Evolutionary conservation across 768 basidiomycete genomes (phyloP).

Genomic region (Podaxis sp.): DNA sequence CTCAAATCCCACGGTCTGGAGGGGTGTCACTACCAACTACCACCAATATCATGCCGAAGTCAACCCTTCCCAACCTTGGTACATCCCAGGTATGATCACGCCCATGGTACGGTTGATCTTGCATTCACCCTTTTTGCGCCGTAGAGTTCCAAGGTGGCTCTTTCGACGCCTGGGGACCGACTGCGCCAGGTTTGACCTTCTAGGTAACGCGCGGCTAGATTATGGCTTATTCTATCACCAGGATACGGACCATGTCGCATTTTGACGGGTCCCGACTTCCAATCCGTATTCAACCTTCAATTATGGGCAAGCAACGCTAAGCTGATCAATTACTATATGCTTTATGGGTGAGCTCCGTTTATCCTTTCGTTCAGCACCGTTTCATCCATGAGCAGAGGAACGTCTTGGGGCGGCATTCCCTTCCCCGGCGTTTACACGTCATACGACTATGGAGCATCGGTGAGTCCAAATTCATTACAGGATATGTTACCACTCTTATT

Average conservation of each 20-base stretch:
- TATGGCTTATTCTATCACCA: conserved; percentile 18
- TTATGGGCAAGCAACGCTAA: conserved; percentile 84
- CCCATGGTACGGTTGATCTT: conserved; percentile 2
- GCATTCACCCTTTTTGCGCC: neutral
- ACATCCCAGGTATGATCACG: conserved; percentile 56
- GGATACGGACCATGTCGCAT: conserved; percentile 65
- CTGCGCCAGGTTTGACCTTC: conserved; percentile 51
- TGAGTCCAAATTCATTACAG: conserved; percentile 22
- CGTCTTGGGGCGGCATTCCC: conserved; percentile 82
- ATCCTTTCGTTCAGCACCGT: neutral
- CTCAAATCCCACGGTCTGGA: conserved; percentile 69
- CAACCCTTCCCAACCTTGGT: conserved; percentile 60
- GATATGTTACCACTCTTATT: neutral
- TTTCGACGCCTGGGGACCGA: conserved; percentile 81
- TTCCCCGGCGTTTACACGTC: conserved; percentile 78
- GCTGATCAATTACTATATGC: conserved; percentile 83
- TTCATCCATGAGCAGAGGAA: conserved; percentile 50
- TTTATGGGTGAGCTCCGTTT: conserved; percentile 56
- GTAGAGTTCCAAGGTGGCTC: conserved; percentile 71
- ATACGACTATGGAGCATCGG: conserved; percentile 79
- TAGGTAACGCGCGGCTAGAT: too few relatives aligned
- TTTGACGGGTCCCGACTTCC: conserved; percentile 72
- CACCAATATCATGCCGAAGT: conserved; percentile 57
- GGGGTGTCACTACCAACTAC: conserved; percentile 60
- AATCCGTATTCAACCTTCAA: conserved; percentile 76